These are phyloP conservation scores for Myxozyma monticola DNA, from an alignment of 805 yeast genomes.

Conservation along the genomic window DNA sequence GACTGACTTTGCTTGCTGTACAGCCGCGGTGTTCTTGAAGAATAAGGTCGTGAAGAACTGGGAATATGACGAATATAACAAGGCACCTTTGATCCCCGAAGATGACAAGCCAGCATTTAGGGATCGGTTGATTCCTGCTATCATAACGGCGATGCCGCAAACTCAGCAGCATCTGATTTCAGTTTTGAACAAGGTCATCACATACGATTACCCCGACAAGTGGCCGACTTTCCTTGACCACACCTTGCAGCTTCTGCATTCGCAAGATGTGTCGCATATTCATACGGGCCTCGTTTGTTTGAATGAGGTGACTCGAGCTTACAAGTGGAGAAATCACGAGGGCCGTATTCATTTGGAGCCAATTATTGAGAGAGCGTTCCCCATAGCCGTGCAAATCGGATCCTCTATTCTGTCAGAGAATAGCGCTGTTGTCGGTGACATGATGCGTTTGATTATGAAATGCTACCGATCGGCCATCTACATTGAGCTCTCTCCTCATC, in stretches of 20 bases:
- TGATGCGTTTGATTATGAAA: constrained; percentile 72
- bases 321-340: constrained; percentile 67
- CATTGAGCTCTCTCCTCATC: constrained; percentile 63
- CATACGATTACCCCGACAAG: constrained; percentile 49
- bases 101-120: constrained; percentile 76
- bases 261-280: constrained; percentile 47
- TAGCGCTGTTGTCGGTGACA: constrained; percentile 58
- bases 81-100: constrained; percentile 49
- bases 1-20: constrained; percentile 37
- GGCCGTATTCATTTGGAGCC: constrained; percentile 54
- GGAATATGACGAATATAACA: constrained; percentile 44
- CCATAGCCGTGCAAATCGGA: constrained; percentile 66
- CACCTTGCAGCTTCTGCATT: constrained; percentile 49
- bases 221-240: constrained; percentile 58
- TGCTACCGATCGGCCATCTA: constrained; percentile 71
- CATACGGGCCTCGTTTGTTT: constrained; percentile 72
- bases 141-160: constrained; percentile 50
- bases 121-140: constrained; percentile 64
- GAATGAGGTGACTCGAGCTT: constrained; percentile 66
- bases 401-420: constrained; percentile 49
- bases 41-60: constrained; percentile 69
- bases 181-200: constrained; percentile 53
- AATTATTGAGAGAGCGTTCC: constrained; percentile 59
- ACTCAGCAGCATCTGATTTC: constrained; percentile 47
- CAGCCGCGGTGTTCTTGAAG: constrained; percentile 82